Base-by-base conservation (phyloP, 768 basidiomycete species). In the Russula emetica region DNA sequence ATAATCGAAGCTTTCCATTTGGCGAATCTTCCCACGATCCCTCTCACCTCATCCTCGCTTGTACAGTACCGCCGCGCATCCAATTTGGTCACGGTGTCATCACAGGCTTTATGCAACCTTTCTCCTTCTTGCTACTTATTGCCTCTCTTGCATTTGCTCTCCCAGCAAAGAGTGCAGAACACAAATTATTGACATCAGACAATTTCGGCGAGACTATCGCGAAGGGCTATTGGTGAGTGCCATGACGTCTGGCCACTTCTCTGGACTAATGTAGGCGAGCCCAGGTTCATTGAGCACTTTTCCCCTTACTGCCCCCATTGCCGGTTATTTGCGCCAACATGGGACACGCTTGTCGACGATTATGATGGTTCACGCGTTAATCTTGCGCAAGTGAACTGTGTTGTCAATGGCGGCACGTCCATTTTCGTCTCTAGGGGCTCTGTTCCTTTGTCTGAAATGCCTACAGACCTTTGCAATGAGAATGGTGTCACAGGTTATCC, bases 301-400 rank as follows among this genome's bases (percentile, higher is more conserved):
- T 94, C 91, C 1, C 94, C 94, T 0, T 87, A 86, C 70, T 97
- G 94, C 69, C 72, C 74, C 5, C 94, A 96, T 71, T 97, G 94
- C 74, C 79, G 80, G 36, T 72, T 76, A 0, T 96, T 97, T 69
- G 85, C 84, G 11, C 88, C 94, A 0, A 92, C 87, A 30, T 97
- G 94, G 93, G 78, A 85, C 49, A 75, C 85, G 54, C 77, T 96
- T 8, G 84, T 83, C 7, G 74, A 76, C 18, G 78, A 84, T 36
- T 78, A 78, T 32, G 76, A 79, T 74, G 77, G 70, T 64, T 81
- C 79, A 63, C 71, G 67, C 42, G 74, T 95, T 9, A 80, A 82
- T 51, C 78, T 95, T 58, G 93, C 88, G 0, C 92, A 94, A 70
- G 86, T 94, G 20, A 85, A 94, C 71, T 94, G 92, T 67, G 79